Evolutionary conservation across 345 rosid species (phyloP).

Genomic region (Fremontodendron californicum): DNA sequence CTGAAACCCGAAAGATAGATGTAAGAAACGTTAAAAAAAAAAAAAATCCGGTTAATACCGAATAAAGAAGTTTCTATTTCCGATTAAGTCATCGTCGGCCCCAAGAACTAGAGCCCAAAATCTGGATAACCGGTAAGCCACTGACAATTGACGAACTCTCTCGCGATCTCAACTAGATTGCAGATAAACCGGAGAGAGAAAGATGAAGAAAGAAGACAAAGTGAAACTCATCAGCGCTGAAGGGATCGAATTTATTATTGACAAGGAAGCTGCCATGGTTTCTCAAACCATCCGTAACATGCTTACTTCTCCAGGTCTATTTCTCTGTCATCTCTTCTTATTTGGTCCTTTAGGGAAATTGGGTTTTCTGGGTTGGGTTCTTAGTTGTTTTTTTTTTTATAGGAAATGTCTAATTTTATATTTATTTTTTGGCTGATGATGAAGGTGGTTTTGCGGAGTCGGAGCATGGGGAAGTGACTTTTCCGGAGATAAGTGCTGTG

Average conservation of each 20-base stretch:
- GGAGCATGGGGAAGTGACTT: slow-evolving; percentile 72
- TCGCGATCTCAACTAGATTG: neutral
- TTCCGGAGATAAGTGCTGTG: slow-evolving; percentile 76
- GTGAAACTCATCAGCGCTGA: slow-evolving; percentile 81
- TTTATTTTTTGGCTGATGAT: neutral
- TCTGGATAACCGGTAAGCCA: neutral
- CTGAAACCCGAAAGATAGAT: neutral
- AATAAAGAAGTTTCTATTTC: neutral
- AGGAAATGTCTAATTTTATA: neutral
- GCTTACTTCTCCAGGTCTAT: slow-evolving; percentile 76
- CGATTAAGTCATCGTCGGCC: neutral
- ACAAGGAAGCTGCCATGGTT: slow-evolving; percentile 86
- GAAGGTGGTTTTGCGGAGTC: slow-evolving; percentile 53
- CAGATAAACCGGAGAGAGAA: slow-evolving; percentile 3
- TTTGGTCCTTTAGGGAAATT: neutral
- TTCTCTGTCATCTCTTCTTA: neutral
- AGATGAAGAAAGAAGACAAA: slow-evolving; percentile 58
- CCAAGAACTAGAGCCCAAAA: neutral
- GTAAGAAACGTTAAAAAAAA: neutral
- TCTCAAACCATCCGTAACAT: slow-evolving; percentile 87
- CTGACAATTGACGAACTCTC: neutral
- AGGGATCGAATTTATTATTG: slow-evolving; percentile 74
- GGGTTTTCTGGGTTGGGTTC: slow-evolving; percentile 1
- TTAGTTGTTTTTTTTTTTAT: neutral
- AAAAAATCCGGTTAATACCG: neutral